These are phyloP conservation scores for Plectosphaerella sp. DNA, from an alignment of 2,329 filamentous ascomycete genomes.

Conservation along the genomic window DNA sequence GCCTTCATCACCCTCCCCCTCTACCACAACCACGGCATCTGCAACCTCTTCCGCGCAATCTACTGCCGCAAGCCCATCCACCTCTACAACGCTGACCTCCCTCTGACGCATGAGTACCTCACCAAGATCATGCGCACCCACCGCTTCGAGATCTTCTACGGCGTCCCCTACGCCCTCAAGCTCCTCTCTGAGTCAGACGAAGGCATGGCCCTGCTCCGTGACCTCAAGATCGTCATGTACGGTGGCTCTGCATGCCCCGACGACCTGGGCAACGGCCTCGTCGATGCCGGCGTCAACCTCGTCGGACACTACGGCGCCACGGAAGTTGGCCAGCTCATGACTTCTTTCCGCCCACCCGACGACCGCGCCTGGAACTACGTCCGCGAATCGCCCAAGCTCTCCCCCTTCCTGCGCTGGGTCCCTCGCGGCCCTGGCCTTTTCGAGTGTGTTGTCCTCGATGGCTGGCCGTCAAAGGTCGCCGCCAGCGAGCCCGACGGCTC, in stretches of 20 bases:
- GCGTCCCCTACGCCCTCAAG: conserved; percentile 62
- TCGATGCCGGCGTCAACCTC: conserved; percentile 48
- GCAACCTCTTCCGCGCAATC: conserved; percentile 48
- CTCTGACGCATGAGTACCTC: conserved; percentile 46
- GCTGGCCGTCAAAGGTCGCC: conserved; percentile 42
- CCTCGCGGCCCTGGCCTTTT: conserved; percentile 28
- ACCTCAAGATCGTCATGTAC: conserved; percentile 49
- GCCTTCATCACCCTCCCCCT: conserved; percentile 53
- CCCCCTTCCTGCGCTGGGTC: conserved; percentile 26
- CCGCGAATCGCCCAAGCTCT: conserved; percentile 36
- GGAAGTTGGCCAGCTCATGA: conserved; percentile 59
- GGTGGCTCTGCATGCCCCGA: conserved; percentile 57
- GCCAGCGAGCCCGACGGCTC: conserved; percentile 54
- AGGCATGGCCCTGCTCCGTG: conserved; percentile 42
- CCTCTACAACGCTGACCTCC: conserved; percentile 50
- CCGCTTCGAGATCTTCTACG: conserved; percentile 50
- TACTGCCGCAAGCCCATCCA: conserved; percentile 44
- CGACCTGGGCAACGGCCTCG: conserved; percentile 49
- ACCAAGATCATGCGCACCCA: conserved; percentile 35
- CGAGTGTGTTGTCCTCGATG: conserved; percentile 30
- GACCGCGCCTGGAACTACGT: conserved; percentile 61
- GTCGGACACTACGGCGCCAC: conserved; percentile 56
- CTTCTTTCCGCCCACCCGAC: conserved; percentile 44
- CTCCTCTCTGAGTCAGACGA: conserved; percentile 53
- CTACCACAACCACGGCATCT: conserved; percentile 56